These are phyloP conservation scores for Fusarium penzigii DNA, from an alignment of 2,329 filamentous ascomycete genomes.

Conservation along the genomic window DNA sequence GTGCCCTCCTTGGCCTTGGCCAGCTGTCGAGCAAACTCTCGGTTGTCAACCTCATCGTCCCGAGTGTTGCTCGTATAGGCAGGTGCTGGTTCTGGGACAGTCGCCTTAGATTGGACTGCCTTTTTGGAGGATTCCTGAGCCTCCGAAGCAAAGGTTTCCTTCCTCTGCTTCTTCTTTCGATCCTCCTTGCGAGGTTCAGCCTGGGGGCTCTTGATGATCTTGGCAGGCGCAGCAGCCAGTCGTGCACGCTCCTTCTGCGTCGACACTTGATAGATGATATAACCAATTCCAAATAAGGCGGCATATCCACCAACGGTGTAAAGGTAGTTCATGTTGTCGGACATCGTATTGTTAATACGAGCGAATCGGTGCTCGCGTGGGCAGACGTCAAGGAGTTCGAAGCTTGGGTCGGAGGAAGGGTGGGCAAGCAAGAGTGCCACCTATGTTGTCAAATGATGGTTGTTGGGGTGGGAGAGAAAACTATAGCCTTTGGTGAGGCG, in stretches of 20 bases:
- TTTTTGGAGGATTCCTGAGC: constrained; percentile 36
- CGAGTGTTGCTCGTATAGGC: constrained; percentile 32
- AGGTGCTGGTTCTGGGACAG: constrained; percentile 24
- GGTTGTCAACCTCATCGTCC: constrained; percentile 63
- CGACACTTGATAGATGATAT: constrained; percentile 38
- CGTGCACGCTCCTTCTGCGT: constrained; percentile 37
- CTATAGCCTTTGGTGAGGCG: neutral
- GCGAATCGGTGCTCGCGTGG: constrained; percentile 8
- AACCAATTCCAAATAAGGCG: constrained; percentile 38
- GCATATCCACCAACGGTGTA: constrained; percentile 41
- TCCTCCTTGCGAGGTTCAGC: constrained; percentile 42
- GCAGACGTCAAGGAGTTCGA: constrained; percentile 5
- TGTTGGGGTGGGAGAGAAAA: constrained; percentile 4
- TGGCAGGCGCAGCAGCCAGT: constrained; percentile 28
- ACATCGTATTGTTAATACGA: constrained; percentile 28
- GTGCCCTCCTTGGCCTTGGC: constrained; percentile 70
- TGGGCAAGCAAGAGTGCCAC: neutral
- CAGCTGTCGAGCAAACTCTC: constrained; percentile 76
- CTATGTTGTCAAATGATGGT: too few relatives aligned
- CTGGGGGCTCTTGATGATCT: constrained; percentile 31
- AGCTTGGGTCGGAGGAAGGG: constrained; percentile 6
- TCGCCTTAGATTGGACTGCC: constrained; percentile 43
- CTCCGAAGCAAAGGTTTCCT: constrained; percentile 42
- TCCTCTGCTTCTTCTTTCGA: constrained; percentile 48
- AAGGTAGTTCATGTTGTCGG: constrained; percentile 37